phyloP scores from a whole-genome alignment of 2,329 filamentous ascomycete genomes.

The Metarhizium album region DNA sequence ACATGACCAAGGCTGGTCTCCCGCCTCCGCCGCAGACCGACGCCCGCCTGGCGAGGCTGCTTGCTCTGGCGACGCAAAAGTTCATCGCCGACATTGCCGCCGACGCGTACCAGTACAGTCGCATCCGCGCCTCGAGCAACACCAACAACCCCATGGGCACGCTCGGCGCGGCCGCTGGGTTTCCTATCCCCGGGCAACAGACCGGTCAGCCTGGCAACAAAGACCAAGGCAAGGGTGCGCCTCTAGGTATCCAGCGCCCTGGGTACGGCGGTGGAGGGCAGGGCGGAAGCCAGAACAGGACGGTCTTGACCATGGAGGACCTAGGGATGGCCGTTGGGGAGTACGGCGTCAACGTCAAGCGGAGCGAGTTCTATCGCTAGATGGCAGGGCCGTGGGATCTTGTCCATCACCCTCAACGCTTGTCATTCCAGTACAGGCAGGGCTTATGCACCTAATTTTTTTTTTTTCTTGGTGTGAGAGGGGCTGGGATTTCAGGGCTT shows the following conservation, averaged over 20 bases:
- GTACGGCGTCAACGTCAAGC: constrained; percentile 95
- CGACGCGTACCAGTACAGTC: constrained; percentile 94
- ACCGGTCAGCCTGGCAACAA: constrained; percentile 45
- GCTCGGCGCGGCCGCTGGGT: constrained; percentile 63
- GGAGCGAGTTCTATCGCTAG: constrained; percentile 89
- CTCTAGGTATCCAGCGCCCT: constrained; percentile 63
- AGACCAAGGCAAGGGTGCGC: constrained; percentile 46
- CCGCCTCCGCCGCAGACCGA: constrained; percentile 87
- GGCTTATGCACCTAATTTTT: neutral
- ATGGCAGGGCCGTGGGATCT: neutral
- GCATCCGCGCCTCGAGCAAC: constrained; percentile 80
- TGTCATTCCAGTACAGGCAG: no score
- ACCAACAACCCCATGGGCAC: constrained; percentile 88
- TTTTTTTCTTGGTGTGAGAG: constrained; percentile 5
- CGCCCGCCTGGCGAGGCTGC: constrained; percentile 78
- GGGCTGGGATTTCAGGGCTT: neutral
- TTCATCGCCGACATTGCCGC: constrained; percentile 97
- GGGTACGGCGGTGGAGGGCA: constrained; percentile 83
- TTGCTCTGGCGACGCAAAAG: constrained; percentile 96
- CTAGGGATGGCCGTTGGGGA: constrained; percentile 95
- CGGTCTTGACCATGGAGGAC: constrained; percentile 97
- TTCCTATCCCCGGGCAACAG: constrained; percentile 52
- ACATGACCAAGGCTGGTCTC: constrained; percentile 90
- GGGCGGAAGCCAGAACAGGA: constrained; percentile 79
- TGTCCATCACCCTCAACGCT: neutral